Evolutionary conservation across 352 stramenopile genomes (phyloP).

Genomic region (Phytophthora vignae): DNA sequence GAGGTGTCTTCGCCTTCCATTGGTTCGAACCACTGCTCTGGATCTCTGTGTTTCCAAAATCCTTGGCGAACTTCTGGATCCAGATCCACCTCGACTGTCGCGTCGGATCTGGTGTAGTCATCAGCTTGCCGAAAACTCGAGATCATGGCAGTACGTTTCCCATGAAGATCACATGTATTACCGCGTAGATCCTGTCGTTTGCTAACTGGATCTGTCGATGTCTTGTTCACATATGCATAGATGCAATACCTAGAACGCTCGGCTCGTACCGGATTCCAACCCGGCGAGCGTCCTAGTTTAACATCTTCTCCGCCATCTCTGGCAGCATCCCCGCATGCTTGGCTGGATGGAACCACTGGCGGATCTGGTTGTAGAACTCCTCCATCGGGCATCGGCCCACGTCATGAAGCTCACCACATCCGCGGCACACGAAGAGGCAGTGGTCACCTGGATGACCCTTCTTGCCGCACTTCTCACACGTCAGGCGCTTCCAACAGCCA

Average conservation of each 20-base stretch:
- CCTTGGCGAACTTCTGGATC: conserved; percentile 9
- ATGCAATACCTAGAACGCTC: neutral
- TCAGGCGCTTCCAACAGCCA: too few relatives aligned
- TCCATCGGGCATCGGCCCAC: too few relatives aligned
- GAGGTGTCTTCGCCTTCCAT: neutral
- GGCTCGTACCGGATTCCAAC: too few relatives aligned
- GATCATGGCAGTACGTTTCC: neutral
- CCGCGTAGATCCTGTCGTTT: neutral
- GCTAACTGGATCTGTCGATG: neutral
- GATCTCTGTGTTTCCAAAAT: neutral
- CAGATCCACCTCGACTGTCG: neutral
- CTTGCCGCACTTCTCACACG: too few relatives aligned
- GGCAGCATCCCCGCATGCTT: too few relatives aligned
- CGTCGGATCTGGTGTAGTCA: neutral
- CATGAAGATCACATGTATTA: neutral
- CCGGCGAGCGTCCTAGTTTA: too few relatives aligned
- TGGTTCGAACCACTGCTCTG: neutral
- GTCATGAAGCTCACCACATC: too few relatives aligned
- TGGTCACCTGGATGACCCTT: too few relatives aligned
- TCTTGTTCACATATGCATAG: neutral
- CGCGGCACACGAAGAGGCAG: too few relatives aligned
- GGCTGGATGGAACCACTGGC: too few relatives aligned
- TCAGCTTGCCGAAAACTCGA: neutral
- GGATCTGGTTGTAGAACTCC: too few relatives aligned
- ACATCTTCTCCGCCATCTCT: too few relatives aligned